These are phyloP conservation scores for Leccinum subgranulosum DNA, from an alignment of 768 basidiomycete species.

Conservation along the genomic window DNA sequence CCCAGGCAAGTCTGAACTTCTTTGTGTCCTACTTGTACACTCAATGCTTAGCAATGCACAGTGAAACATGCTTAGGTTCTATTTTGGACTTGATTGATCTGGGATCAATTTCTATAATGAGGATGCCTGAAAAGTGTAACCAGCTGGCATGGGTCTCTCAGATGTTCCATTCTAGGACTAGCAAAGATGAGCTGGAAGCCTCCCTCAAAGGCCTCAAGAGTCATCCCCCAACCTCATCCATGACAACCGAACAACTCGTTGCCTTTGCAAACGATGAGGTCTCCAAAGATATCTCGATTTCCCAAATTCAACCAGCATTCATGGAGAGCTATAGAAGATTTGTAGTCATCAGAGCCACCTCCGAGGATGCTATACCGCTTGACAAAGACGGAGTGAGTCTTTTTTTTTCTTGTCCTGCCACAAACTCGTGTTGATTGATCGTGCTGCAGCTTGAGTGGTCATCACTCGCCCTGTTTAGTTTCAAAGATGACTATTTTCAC, in stretches of 20 bases:
- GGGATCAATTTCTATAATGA: constrained; percentile 52
- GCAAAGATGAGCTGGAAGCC: constrained; percentile 41
- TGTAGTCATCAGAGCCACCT: constrained; percentile 49
- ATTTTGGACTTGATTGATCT: constrained; percentile 40
- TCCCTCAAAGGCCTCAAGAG: constrained; percentile 31
- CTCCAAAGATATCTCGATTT: constrained; percentile 42
- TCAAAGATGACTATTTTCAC: constrained; percentile 55
- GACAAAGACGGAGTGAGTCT: constrained; percentile 46
- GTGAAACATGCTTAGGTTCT: constrained; percentile 15
- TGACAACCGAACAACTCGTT: constrained; percentile 33
- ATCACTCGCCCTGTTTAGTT: constrained; percentile 44
- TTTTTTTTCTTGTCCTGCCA: background rate
- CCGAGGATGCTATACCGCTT: constrained; percentile 25
- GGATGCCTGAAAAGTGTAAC: constrained; percentile 40
- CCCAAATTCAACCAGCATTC: constrained; percentile 63
- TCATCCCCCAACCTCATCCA: constrained; percentile 31
- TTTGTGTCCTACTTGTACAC: background rate
- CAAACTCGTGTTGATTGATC: constrained; percentile 1
- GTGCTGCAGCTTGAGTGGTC: constrained; percentile 56
- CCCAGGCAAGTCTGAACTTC: constrained; percentile 8
- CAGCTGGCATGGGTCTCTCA: constrained; percentile 26
- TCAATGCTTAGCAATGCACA: background rate
- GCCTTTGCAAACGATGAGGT: constrained; percentile 45
- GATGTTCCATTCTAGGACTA: constrained; percentile 12
- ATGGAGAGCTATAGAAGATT: constrained; percentile 64